A percentile compares a stretch with the other conserved stretches of the same genome.
These are phyloP conservation scores for Meredithiella fracta DNA, from an alignment of 2,329 filamentous ascomycete species.

Conservation along the genomic window DNA sequence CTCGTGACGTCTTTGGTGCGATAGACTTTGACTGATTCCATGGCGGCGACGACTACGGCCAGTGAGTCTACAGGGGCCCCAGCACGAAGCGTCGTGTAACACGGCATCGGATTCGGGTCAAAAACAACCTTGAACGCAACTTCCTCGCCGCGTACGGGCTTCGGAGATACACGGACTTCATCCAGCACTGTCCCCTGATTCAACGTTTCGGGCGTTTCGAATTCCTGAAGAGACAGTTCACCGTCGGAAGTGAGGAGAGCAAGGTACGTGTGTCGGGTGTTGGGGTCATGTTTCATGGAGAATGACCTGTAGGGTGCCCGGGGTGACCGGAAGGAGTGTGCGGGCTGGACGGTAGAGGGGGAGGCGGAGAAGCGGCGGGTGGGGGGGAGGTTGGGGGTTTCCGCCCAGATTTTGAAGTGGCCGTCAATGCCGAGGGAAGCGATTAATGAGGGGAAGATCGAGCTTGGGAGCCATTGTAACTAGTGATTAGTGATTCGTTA, in stretches of 20 bases:
- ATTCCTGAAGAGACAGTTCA: slow-evolving; percentile 64
- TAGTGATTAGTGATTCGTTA: slow-evolving; percentile 23
- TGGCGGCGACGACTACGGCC: slow-evolving; percentile 68
- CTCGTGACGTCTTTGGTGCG: slow-evolving; percentile 47
- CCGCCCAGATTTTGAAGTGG: slow-evolving; percentile 80
- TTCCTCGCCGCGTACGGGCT: slow-evolving; percentile 66
- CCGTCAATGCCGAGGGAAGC: slow-evolving; percentile 77
- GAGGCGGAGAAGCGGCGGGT: slow-evolving; percentile 63
- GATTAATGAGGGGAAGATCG: slow-evolving; percentile 69
- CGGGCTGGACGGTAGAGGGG: slow-evolving; percentile 26
- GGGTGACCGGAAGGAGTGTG: slow-evolving; percentile 40
- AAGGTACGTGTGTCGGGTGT: slow-evolving; percentile 65
- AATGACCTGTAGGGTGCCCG: slow-evolving; percentile 59
- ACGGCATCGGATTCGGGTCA: slow-evolving; percentile 71
- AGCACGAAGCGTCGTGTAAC: slow-evolving; percentile 60
- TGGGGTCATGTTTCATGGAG: slow-evolving; percentile 68
- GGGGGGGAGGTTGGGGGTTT: slow-evolving; percentile 65
- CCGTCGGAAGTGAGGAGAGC: slow-evolving; percentile 75
- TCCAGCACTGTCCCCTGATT: slow-evolving; percentile 59
- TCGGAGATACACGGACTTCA: slow-evolving; percentile 21
- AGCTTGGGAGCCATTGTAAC: slow-evolving; percentile 88
- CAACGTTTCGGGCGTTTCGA: slow-evolving; percentile 67
- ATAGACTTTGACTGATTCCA: slow-evolving; percentile 71
- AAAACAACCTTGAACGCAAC: slow-evolving; percentile 74
- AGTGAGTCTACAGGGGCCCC: slow-evolving; percentile 69